Evolutionary conservation across 2,329 filamentous ascomycete species (phyloP).

Genomic region (Raffaelea arxii): DNA sequence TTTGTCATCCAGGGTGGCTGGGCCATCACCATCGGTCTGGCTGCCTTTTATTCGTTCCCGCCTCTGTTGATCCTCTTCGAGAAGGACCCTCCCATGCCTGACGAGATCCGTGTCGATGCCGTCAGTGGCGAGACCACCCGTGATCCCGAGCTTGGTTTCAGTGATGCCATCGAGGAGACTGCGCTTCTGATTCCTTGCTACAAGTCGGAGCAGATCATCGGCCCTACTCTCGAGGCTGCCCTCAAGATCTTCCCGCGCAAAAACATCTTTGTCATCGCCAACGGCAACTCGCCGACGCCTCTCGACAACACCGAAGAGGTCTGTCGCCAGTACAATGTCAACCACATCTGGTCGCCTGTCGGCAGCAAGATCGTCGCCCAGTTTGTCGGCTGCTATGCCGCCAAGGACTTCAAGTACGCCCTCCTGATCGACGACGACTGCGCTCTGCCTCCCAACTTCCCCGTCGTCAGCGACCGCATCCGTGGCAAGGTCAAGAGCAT

Average conservation of each 20-base stretch:
- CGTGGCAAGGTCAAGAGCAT: constrained; percentile 3
- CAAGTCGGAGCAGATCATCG: constrained; percentile 5
- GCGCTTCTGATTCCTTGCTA: constrained; percentile 7
- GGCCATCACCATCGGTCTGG: constrained; percentile 2
- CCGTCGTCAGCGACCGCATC: constrained; percentile 4
- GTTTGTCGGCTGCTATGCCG: constrained; percentile 6
- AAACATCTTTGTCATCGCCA: constrained; percentile 8
- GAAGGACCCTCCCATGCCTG: constrained; percentile 1
- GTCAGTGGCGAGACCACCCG: not conserved
- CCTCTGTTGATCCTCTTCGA: constrained; percentile 3
- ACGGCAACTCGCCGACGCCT: constrained; percentile 5
- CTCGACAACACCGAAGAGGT: constrained; percentile 6
- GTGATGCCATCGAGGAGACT: not conserved
- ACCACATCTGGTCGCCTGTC: constrained; percentile 8
- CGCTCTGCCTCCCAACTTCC: constrained; percentile 6
- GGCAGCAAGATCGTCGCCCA: constrained; percentile 7
- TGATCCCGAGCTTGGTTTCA: not conserved
- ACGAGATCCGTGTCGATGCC: too few relatives aligned
- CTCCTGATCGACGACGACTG: constrained; percentile 8
- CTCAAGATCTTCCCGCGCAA: constrained; percentile 4
- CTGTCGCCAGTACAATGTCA: constrained; percentile 5
- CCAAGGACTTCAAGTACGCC: constrained; percentile 1
- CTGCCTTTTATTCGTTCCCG: not conserved
- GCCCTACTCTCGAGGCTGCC: constrained; percentile 5
- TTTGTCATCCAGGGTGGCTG: constrained; percentile 4